Evolutionary conservation across 2,329 filamentous ascomycete genomes (phyloP), one percentile per base, ranked within the genome.

Genomic region (Ophiocordyceps robertsii): DNA sequence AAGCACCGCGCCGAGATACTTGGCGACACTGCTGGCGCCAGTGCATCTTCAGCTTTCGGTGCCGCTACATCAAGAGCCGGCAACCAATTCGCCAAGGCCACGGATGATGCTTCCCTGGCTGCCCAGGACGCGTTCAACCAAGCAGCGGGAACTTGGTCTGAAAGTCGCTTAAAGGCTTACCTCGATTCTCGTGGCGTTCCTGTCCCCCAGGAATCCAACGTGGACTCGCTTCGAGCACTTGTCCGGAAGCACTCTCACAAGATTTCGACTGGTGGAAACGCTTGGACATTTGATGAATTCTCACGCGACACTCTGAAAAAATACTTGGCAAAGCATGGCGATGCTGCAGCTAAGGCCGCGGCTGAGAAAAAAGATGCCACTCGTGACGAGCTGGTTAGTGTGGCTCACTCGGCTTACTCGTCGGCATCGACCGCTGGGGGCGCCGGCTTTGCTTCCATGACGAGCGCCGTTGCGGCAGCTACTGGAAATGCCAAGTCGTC

Each of bases 241-340:
- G 85, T 87, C n/a, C 77, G 84, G 51, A 75, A 83, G 54, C 69
- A 86, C 57, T 68, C 75, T 24, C 79, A 88, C 65, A 82, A 83
- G 63, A 82, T 80, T 38, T 70, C 77, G 9, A 69, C 69, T 39
- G 78, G 76, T 16, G 85, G 75, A 67, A 81, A 67, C 45, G 75
- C 80, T 3, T 89, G 84, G 83, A 86, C 80, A 14, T 88, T 87
- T 57, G 83, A 89, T 50, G 85, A 86, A 47, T 79, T 82, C 62
- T 83, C 77, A 33, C 69, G 72, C 41, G 80, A 86, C 3, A 83
- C 84, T 54, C 61, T 90, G 38, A 80, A 78, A 56, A 57, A 64
- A 2, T 78, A 77, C 46, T 64, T 81, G 10, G 53, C 55, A 5
- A 65, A 64, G 37, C 68, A 69, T 36, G 75, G 75, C 24, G 64